Percentiles rank a stretch among this genome's conserved stretches.
phyloP scores from a whole-genome alignment of 495 filamentous ascomycete species.

The Astrothelium macrocarpum region DNA sequence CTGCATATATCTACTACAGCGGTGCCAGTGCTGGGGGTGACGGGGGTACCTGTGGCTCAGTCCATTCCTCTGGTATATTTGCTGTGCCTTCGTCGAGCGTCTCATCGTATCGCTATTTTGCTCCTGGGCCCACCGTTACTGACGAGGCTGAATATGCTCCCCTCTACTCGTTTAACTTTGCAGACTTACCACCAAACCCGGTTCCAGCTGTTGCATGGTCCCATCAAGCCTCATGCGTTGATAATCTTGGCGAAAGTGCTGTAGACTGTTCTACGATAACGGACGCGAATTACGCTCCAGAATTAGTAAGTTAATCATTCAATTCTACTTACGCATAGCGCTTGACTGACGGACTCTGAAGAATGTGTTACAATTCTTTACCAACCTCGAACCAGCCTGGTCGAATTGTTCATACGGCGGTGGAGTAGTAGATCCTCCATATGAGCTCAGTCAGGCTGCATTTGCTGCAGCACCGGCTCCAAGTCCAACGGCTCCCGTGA shows the following conservation, averaged over 20 bases:
- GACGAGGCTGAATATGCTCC: not conserved
- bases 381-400: not conserved
- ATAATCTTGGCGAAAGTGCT: not conserved
- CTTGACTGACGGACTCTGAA: not conserved
- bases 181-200: slow-evolving; percentile 12
- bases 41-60: not conserved
- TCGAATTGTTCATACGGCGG: not conserved
- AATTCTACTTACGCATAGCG: not conserved
- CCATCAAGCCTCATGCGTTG: not conserved
- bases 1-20: not conserved
- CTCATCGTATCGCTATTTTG: not conserved
- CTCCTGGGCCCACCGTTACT: not conserved
- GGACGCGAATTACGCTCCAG: not conserved
- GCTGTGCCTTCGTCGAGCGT: not conserved
- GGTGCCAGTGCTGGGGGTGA: not conserved
- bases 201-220: slow-evolving; percentile 9
- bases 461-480: not conserved
- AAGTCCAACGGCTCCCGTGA: not conserved
- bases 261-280: not conserved
- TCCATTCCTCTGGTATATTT: not conserved
- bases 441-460: not conserved
- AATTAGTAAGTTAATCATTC: not conserved
- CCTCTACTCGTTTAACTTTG: slow-evolving; percentile 5
- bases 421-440: not conserved
- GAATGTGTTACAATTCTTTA: not conserved